Conservation (phyloP, 2,329 filamentous ascomycete species). For the Alternaria sp. region DNA sequence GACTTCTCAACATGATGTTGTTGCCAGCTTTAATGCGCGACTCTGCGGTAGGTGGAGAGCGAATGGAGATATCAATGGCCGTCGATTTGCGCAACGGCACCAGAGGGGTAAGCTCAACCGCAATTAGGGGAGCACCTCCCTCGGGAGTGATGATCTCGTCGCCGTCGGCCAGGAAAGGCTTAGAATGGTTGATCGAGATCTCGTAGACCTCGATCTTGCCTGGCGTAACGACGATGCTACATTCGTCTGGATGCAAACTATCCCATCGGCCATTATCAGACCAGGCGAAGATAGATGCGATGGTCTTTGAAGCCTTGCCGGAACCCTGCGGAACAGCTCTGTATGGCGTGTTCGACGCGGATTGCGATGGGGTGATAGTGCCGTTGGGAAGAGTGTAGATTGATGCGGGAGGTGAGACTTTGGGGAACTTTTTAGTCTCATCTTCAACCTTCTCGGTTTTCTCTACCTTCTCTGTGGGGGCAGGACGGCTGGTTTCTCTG, state of each 20-base stretch:
- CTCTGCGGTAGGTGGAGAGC: conserved; percentile 79
- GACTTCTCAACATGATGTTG: conserved; percentile 91
- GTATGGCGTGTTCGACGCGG: conserved; percentile 78
- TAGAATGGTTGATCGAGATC: conserved; percentile 59
- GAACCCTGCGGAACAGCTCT: conserved; percentile 61
- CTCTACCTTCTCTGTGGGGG: conserved; percentile 16
- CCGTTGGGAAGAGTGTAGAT: conserved; percentile 50
- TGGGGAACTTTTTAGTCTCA: conserved; percentile 50
- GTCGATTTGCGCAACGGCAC: conserved; percentile 91
- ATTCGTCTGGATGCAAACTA: conserved; percentile 67
- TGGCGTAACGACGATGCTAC: conserved; percentile 68
- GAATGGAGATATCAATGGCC: conserved; percentile 90
- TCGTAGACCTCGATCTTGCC: conserved; percentile 72
- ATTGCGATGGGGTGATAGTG: conserved; percentile 80
- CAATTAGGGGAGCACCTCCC: conserved; percentile 63
- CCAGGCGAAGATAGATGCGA: conserved; percentile 71
- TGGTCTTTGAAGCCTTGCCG: conserved; percentile 61
- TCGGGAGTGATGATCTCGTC: conserved; percentile 49
- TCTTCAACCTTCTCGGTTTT: conserved; percentile 25
- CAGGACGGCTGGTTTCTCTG: conserved; percentile 19
- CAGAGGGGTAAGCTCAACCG: conserved; percentile 87
- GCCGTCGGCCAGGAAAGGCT: conserved; percentile 50
- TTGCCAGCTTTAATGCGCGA: conserved; percentile 73
- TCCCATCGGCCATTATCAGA: conserved; percentile 68
- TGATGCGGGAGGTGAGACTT: conserved; percentile 52